phyloP scores from a whole-genome alignment of 305 asterid species.

The Fraxinus latifolia region DNA sequence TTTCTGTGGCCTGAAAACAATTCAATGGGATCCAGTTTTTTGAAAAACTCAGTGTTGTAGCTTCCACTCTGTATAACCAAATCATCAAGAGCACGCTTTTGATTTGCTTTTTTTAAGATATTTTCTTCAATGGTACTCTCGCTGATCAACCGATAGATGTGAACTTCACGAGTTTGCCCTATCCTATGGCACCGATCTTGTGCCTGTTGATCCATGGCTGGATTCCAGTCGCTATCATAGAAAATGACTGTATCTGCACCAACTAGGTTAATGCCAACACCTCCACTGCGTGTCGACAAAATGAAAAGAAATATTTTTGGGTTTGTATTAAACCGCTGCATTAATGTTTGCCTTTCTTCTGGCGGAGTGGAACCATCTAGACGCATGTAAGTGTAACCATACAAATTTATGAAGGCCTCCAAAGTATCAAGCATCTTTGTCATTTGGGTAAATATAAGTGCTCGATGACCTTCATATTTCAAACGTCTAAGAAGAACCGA shows the following conservation, averaged over 20 bases:
- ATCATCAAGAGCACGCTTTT: constrained; percentile 93
- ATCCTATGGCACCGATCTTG: constrained; percentile 99
- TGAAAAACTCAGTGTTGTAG: constrained; percentile 92
- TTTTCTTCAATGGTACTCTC: constrained; percentile 98
- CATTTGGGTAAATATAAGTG: constrained; percentile 97
- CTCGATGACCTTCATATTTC: constrained; percentile 94
- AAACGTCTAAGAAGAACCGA: constrained; percentile 80
- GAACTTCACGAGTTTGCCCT: constrained; percentile 99
- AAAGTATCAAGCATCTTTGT: constrained; percentile 98
- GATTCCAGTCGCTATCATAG: constrained; percentile 99
- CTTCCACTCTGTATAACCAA: constrained; percentile 97
- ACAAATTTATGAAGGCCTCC: constrained; percentile 93
- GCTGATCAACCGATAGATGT: constrained; percentile 89
- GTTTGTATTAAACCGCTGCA: constrained; percentile 97
- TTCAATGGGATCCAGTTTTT: constrained; percentile 91
- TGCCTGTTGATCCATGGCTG: constrained; percentile 99
- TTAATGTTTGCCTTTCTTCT: constrained; percentile 94
- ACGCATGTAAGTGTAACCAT: constrained; percentile 98
- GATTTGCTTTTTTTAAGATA: constrained; percentile 92
- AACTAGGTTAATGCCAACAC: constrained; percentile 96
- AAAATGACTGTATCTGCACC: constrained; percentile 99
- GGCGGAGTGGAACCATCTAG: constrained; percentile 98
- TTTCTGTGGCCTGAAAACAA: constrained; percentile 73
- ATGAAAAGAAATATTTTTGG: constrained; percentile 89
- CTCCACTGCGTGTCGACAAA: constrained; percentile 98